A percentile compares a stretch with the other conserved stretches of the same genome.
Conservation (phyloP, 2,329 filamentous ascomycete species). For the Colletotrichum sp. region DNA sequence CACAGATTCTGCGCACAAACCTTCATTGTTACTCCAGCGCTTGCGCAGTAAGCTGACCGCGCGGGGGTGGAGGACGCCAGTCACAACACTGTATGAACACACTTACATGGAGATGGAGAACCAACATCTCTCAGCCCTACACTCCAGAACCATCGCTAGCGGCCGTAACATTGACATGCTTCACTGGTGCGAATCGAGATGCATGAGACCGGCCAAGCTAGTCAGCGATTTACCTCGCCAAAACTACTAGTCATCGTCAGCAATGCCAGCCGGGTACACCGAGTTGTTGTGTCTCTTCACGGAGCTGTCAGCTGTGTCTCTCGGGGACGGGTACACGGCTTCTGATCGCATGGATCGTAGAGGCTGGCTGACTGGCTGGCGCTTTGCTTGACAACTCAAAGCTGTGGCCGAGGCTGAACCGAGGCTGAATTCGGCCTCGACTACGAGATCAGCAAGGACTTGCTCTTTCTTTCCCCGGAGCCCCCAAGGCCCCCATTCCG, state of each 20-base stretch:
- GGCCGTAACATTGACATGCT: not conserved
- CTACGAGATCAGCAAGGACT: not conserved
- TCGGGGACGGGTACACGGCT: not conserved
- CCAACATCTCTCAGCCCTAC: slow-evolving; percentile 7
- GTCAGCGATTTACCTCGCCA: not conserved
- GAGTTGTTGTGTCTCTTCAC: not conserved
- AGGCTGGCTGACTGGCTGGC: not conserved
- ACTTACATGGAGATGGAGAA: not conserved
- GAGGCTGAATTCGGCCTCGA: not conserved
- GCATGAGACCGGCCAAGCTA: not conserved
- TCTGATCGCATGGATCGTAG: not conserved
- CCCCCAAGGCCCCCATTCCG: not conserved
- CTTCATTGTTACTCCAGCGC: not conserved
- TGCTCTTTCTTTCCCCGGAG: not conserved
- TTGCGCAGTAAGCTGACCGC: slow-evolving; percentile 1
- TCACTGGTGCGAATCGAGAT: not conserved
- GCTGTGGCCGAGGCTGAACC: not conserved
- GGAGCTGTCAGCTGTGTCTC: not conserved
- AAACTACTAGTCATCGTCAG: not conserved
- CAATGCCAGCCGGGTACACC: not conserved
- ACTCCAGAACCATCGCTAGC: not conserved
- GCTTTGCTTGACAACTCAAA: not conserved
- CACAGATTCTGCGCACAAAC: not conserved
- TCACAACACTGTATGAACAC: not conserved
- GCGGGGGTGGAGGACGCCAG: not conserved